phyloP scores from a whole-genome alignment of 441 rosid genomes.

The Isatis lusitanica region DNA sequence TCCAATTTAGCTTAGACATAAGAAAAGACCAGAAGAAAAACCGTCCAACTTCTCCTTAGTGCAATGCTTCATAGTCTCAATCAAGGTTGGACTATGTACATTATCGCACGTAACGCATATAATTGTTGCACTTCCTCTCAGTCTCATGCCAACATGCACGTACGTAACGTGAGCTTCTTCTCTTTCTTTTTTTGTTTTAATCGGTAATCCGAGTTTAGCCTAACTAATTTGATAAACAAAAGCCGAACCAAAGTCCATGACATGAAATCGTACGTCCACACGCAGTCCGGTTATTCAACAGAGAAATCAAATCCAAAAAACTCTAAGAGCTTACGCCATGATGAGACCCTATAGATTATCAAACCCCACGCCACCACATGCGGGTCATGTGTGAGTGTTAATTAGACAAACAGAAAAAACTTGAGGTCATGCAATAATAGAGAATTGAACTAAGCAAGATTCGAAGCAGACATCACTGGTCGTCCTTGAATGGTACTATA shows the following conservation, averaged over 20 bases:
- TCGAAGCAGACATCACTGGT: conserved; percentile 7
- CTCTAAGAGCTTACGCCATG: background rate
- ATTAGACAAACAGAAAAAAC: background rate
- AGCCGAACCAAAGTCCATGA: too few species aligned
- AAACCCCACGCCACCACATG: background rate
- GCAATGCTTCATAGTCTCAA: background rate
- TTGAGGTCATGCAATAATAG: background rate
- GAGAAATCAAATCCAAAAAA: background rate
- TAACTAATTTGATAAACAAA: too few species aligned
- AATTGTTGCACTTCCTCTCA: background rate
- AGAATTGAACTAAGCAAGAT: conserved; percentile 8
- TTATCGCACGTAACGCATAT: conserved; percentile 4
- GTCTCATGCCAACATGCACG: background rate
- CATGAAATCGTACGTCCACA: background rate
- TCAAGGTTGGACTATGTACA: background rate
- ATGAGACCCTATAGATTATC: background rate
- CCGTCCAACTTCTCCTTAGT: background rate
- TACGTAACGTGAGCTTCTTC: too few species aligned
- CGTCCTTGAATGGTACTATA: conserved; percentile 5
- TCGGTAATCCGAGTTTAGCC: too few species aligned
- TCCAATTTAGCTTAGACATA: background rate
- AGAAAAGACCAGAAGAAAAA: background rate
- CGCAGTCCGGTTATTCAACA: background rate
- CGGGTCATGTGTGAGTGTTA: background rate
- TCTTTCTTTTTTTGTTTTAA: too few species aligned